Evolutionary conservation across 352 stramenopile genomes (phyloP).

Genomic region (Lagenidium sp.): DNA sequence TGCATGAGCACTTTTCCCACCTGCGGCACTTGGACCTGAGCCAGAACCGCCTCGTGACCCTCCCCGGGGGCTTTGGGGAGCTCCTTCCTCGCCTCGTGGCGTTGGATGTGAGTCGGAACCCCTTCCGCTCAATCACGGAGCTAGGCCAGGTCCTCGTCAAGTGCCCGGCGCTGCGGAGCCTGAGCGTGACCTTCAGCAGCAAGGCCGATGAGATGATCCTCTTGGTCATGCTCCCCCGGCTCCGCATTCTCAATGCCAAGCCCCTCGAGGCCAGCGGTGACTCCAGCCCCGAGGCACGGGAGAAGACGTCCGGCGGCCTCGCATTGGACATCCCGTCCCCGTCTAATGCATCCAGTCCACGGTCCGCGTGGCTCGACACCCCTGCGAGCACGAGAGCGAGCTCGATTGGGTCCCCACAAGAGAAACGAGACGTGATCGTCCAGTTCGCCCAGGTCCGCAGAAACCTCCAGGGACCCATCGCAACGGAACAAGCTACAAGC

Average conservation of each 20-base stretch:
- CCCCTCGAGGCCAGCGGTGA: slow-evolving; percentile 7
- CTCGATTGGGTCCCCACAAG: slow-evolving; percentile 17
- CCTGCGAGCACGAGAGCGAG: slow-evolving; percentile 3
- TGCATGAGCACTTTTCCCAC: slow-evolving; percentile 28
- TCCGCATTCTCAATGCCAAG: slow-evolving; percentile 53
- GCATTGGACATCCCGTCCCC: too few species aligned
- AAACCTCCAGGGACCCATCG: too few species aligned
- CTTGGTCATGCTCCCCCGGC: slow-evolving; percentile 37
- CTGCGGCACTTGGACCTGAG: slow-evolving; percentile 51
- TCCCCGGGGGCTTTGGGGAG: slow-evolving; percentile 28
- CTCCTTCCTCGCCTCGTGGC: slow-evolving; percentile 42
- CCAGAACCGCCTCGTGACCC: slow-evolving; percentile 29
- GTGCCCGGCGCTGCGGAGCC: slow-evolving; percentile 45
- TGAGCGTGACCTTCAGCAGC: slow-evolving; percentile 40
- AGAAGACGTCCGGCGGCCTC: too few species aligned
- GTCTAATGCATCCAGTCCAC: too few species aligned
- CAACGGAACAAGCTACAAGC: too few species aligned
- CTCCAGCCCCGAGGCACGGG: not conserved
- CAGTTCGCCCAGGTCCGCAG: slow-evolving; percentile 18
- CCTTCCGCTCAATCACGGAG: slow-evolving; percentile 27
- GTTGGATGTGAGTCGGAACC: slow-evolving; percentile 47
- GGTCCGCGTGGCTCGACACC: slow-evolving; percentile 16
- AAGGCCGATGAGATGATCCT: slow-evolving; percentile 41
- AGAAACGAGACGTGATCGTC: slow-evolving; percentile 23
- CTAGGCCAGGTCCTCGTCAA: slow-evolving; percentile 29